phyloP scores from a whole-genome alignment of 2,329 filamentous ascomycete species.

The Microdochium bolleyi region DNA sequence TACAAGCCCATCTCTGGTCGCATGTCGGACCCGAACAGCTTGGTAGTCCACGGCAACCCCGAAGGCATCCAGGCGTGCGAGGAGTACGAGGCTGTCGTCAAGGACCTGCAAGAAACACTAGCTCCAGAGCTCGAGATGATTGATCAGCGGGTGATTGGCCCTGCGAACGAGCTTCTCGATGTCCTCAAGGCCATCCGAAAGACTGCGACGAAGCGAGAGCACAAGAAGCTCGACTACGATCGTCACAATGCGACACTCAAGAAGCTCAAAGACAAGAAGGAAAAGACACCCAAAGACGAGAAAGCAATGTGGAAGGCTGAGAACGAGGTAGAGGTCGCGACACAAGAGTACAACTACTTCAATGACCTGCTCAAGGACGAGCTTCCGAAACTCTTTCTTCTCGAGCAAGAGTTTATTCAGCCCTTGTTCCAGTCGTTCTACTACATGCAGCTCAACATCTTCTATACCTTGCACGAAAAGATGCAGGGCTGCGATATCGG shows the following conservation, averaged over 20 bases:
- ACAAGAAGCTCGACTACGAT: conserved; percentile 96
- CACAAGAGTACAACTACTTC: conserved; percentile 96
- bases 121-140: conserved; percentile 97
- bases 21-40: conserved; percentile 83
- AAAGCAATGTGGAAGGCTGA: conserved; percentile 96
- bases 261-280: conserved; percentile 96
- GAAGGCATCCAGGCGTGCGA: conserved; percentile 94
- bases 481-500: conserved; percentile 98
- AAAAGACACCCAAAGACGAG: conserved; percentile 91
- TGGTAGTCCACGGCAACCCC: conserved; percentile 75
- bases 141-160: conserved; percentile 80
- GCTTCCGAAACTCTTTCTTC: conserved; percentile 78
- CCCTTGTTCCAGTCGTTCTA: conserved; percentile 98
- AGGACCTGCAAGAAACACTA: conserved; percentile 81
- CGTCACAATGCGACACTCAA: conserved; percentile 76
- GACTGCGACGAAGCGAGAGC: conserved; percentile 78
- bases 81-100: conserved; percentile 88
- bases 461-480: conserved; percentile 95
- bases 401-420: conserved; percentile 92
- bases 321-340: conserved; percentile 81
- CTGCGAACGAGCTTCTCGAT: conserved; percentile 86
- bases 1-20: conserved; percentile 98
- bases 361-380: conserved; percentile 96
- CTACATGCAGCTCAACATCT: conserved; percentile 99
- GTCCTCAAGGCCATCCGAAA: conserved; percentile 96